A percentile compares a stretch with the other conserved stretches of the same genome.
Conservation (phyloP, 1,139 yeast genomes). For the Saccharomyces hybrid region DNA sequence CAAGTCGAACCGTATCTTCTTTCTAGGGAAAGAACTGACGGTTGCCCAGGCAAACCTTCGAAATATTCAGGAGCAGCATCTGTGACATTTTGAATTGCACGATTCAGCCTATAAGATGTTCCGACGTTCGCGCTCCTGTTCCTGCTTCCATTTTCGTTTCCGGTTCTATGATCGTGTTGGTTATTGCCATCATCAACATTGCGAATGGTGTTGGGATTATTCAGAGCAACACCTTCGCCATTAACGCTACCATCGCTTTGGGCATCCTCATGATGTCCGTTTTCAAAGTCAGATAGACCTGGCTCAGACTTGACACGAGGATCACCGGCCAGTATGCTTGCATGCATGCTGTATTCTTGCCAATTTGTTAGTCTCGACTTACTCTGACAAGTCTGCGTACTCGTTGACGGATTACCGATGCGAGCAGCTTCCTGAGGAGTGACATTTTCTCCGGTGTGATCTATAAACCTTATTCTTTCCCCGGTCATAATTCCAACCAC, state of each 20-base stretch:
- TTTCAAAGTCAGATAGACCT: conserved; percentile 3
- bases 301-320: neutral
- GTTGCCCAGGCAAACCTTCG: conserved; percentile 26
- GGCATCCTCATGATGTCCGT: neutral
- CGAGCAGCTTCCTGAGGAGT: conserved; percentile 17
- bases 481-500: conserved; percentile 36
- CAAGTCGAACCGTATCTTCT: conserved; percentile 26
- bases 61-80: conserved; percentile 28
- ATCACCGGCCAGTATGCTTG: neutral
- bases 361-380: neutral
- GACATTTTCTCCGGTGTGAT: conserved; percentile 35
- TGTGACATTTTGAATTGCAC: conserved; percentile 21
- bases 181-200: neutral
- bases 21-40: conserved; percentile 24
- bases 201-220: neutral
- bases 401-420: neutral
- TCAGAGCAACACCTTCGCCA: neutral
- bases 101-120: conserved; percentile 18
- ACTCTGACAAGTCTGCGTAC: neutral
- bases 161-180: neutral
- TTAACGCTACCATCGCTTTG: neutral
- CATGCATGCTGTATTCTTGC: neutral
- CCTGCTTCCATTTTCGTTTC: neutral
- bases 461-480: conserved; percentile 36
- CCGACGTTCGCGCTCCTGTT: conserved; percentile 4